phyloP scores from a whole-genome alignment of 305 asterid species.

The Rubia peregrina region DNA sequence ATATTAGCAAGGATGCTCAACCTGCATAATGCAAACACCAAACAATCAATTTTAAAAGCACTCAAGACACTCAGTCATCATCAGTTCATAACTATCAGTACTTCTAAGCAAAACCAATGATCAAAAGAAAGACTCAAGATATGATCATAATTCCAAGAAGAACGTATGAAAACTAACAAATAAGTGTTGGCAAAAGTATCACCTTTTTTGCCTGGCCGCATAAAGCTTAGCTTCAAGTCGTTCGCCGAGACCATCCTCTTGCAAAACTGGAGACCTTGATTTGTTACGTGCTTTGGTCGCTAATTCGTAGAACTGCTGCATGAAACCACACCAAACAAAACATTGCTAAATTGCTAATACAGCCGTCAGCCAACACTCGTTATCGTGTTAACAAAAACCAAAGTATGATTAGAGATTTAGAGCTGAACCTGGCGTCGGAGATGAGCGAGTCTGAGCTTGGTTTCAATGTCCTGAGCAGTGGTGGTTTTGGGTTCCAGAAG shows the following conservation, averaged over 20 bases:
- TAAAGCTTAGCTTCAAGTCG: constrained; percentile 83
- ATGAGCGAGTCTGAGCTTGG: constrained; percentile 8
- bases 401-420: not conserved
- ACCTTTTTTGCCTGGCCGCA: constrained; percentile 90
- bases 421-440: constrained; percentile 9
- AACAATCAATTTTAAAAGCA: not conserved
- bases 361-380: not conserved
- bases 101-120: not conserved
- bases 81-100: not conserved
- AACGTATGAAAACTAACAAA: not conserved
- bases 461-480: constrained; percentile 6
- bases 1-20: constrained; percentile 60
- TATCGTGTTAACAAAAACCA: not conserved
- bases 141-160: not conserved
- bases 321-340: not conserved
- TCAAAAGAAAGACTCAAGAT: not conserved
- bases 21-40: constrained; percentile 29
- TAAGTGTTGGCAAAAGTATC: not conserved
- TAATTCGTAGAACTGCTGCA: constrained; percentile 65
- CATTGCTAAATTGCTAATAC: not conserved
- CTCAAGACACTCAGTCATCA: not conserved
- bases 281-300: constrained; percentile 74
- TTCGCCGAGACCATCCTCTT: constrained; percentile 68
- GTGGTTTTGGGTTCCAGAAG: constrained; percentile 11
- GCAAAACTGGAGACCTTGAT: constrained; percentile 55